Conservation (phyloP, 75 land plant genomes). For the Sequoia sempervirens region DNA sequence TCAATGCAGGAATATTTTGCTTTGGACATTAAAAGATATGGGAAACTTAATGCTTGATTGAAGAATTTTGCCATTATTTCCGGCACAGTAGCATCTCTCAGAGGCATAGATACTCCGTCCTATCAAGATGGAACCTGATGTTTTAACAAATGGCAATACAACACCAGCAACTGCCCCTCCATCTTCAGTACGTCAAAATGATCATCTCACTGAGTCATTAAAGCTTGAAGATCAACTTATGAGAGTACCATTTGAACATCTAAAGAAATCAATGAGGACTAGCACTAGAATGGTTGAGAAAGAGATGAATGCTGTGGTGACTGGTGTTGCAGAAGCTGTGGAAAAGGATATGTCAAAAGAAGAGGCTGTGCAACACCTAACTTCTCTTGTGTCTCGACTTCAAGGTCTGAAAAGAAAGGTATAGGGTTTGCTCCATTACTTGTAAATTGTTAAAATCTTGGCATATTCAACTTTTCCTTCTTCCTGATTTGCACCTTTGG, state of each 20-base stretch:
- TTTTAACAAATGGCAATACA: constrained; percentile 9
- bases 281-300: constrained; percentile 80
- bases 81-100: not conserved
- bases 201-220: constrained; percentile 61
- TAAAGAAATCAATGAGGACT: constrained; percentile 80
- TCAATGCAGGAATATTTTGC: not conserved
- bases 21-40: not conserved
- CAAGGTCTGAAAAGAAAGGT: constrained; percentile 99
- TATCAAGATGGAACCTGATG: constrained; percentile 8
- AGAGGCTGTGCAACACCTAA: constrained; percentile 80
- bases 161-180: constrained; percentile 11
- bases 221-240: constrained; percentile 92
- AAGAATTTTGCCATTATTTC: not conserved
- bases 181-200: constrained; percentile 23
- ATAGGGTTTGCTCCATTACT: not conserved
- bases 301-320: constrained; percentile 81
- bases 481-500: not conserved
- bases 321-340: constrained; percentile 57
- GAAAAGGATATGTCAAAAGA: constrained; percentile 54
- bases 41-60: not conserved
- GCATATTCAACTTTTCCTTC: not conserved
- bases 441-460: not conserved
- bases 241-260: constrained; percentile 90
- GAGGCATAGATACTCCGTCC: not conserved
- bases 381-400: constrained; percentile 80